Base-by-base conservation (phyloP, 352 stramenopile genomes). In the Peronospora belbahrii region DNA sequence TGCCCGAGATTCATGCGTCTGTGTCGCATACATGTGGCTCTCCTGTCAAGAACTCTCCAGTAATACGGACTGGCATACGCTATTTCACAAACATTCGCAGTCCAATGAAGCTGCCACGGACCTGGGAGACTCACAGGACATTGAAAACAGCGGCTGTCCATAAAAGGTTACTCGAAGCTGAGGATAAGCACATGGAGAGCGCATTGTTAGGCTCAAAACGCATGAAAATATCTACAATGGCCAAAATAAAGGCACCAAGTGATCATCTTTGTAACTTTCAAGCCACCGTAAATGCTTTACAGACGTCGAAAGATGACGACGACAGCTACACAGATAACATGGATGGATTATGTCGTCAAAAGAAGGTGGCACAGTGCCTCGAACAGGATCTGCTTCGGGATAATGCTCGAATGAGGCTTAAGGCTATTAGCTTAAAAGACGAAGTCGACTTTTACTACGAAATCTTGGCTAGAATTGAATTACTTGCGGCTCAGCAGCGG, bases 371-470 rank as follows among this genome's bases (percentile, higher is more conserved):
- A 0, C 59, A 39, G 9, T 62, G 52, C 9, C 57, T 85, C 13
- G 54, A 72, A 17, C 28, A 67, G 14, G 63, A 79, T 9, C 39
- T 85, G 6, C 23, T 75, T 11, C 59, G 63, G 8, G 73, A 83
- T 22, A 78, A 69, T 13, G 58, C 55, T 18, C 51, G 65, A 10
- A 64, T 83, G 52, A 65, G 56, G 20, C 67, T 85, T 22, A 76
- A 77, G 45, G 58, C 52, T 17, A 38, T 65, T 24, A 48, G 28
- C 23, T 23, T 85, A 30, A 59, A 61, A 20, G 60, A 74, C 0
- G 70, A 81, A 30, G 73, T 85, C 15, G 65, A 77, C 39, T 71
- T 65, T 43, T 77, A 75, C 40, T 85, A 79, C 31, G 48, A 60
- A 14, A 14, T 74, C 27, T 46, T 85, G 19, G 58, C 47, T 1